Evolutionary conservation across 306 rosid genomes (phyloP).

Genomic region (Trifolium repens): DNA sequence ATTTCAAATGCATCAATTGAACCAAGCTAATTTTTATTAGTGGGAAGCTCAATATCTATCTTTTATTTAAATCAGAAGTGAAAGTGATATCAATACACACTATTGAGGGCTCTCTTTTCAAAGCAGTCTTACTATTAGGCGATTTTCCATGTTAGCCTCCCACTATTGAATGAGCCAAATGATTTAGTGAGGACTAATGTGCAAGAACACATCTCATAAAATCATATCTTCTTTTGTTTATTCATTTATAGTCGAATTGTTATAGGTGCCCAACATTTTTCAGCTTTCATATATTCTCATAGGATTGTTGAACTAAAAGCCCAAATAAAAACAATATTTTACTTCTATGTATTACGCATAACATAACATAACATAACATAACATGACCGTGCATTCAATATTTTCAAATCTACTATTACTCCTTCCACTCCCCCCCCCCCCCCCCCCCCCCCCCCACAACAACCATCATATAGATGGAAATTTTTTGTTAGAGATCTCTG

Average conservation of each 20-base stretch:
- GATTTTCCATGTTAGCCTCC: background rate
- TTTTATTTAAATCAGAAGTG: slow-evolving; percentile 9
- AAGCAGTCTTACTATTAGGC: background rate
- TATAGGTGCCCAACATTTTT: background rate
- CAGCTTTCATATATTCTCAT: background rate
- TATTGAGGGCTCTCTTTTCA: background rate
- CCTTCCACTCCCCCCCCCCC: background rate
- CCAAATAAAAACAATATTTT: background rate
- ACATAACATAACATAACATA: too few species aligned
- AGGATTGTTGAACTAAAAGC: slow-evolving; percentile 28
- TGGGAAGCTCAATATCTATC: slow-evolving; percentile 1
- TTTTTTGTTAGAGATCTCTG: slow-evolving; percentile 4
- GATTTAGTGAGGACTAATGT: background rate
- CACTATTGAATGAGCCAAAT: slow-evolving; percentile 5
- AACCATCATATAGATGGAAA: too few species aligned
- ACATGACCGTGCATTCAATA: background rate
- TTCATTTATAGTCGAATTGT: background rate
- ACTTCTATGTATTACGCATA: background rate
- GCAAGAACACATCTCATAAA: slow-evolving; percentile 19
- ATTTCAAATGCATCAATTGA: slow-evolving; percentile 21
- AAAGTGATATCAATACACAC: background rate
- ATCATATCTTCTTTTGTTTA: slow-evolving; percentile 14
- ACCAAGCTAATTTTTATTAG: background rate
- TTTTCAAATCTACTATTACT: background rate
- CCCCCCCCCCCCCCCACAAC: too few species aligned